These are phyloP conservation scores for Thraustochytrium striatum DNA, from an alignment of 352 stramenopile species.

Conservation along the genomic window DNA sequence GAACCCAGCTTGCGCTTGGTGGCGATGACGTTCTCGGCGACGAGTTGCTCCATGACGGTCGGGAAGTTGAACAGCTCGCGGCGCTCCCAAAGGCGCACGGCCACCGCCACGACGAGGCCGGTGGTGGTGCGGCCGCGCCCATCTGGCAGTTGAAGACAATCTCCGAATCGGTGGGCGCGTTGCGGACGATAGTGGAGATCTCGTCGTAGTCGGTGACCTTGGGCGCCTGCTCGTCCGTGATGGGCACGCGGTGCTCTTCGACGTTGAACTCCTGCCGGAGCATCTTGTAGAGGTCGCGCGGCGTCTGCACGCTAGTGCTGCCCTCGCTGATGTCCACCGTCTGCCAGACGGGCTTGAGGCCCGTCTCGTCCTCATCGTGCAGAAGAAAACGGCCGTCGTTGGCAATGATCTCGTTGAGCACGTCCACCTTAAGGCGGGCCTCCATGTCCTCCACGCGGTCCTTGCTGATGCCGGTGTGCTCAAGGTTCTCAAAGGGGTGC, in stretches of 20 bases:
- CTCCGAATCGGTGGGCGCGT: slow-evolving; percentile 16
- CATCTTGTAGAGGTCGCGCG: slow-evolving; percentile 47
- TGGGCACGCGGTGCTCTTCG: slow-evolving; percentile 51
- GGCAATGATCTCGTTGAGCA: slow-evolving; percentile 44
- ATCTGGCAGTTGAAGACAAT: slow-evolving; percentile 63
- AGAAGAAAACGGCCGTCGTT: slow-evolving; percentile 47
- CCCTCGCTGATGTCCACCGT: slow-evolving; percentile 44
- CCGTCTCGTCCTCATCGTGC: slow-evolving; percentile 50
- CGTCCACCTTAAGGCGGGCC: slow-evolving; percentile 44
- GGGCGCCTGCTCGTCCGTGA: slow-evolving; percentile 79
- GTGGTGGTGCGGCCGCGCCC: slow-evolving; percentile 77
- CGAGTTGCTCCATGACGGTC: background rate
- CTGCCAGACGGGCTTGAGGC: slow-evolving; percentile 35
- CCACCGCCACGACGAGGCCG: slow-evolving; percentile 75
- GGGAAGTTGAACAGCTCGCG: slow-evolving; percentile 1
- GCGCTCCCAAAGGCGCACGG: slow-evolving; percentile 66
- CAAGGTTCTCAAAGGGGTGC: slow-evolving; percentile 50
- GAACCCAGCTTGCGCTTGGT: background rate
- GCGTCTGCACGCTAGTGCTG: slow-evolving; percentile 36
- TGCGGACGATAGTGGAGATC: slow-evolving; percentile 59
- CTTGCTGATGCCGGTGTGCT: slow-evolving; percentile 49
- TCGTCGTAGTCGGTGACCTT: slow-evolving; percentile 82
- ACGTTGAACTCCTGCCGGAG: slow-evolving; percentile 36
- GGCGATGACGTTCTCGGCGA: background rate
- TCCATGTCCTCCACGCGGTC: slow-evolving; percentile 52